These are phyloP conservation scores for Exophiala bonariae DNA, from an alignment of 2,329 filamentous ascomycete genomes.

Conservation along the genomic window DNA sequence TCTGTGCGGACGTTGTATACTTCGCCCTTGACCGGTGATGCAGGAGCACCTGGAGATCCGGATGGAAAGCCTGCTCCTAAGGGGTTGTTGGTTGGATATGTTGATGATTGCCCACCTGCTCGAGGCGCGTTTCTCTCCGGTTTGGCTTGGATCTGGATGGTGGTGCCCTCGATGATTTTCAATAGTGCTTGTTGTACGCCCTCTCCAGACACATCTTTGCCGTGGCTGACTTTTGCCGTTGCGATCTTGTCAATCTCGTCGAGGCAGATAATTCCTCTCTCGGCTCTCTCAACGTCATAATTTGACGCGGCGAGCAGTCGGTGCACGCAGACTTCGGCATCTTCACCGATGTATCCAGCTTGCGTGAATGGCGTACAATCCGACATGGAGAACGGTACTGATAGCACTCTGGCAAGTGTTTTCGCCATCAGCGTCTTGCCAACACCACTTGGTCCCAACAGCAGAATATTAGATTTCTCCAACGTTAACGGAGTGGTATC, in stretches of 20 bases:
- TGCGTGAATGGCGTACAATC: conserved; percentile 96
- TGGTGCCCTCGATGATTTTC: conserved; percentile 95
- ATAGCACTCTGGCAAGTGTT: conserved; percentile 87
- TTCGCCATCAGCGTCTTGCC: conserved; percentile 94
- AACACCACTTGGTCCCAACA: conserved; percentile 89
- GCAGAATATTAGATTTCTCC: conserved; percentile 91
- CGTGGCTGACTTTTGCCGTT: conserved; percentile 79
- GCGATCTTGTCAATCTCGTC: conserved; percentile 99
- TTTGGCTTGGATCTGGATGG: conserved; percentile 87
- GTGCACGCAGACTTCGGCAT: conserved; percentile 94
- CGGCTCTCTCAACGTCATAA: conserved; percentile 79
- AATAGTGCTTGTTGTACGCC: conserved; percentile 94
- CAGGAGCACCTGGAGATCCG: conserved; percentile 32
- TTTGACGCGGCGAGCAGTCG: conserved; percentile 85
- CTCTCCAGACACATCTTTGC: conserved; percentile 92
- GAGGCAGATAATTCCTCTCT: conserved; percentile 90
- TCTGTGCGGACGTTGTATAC: conserved; percentile 80
- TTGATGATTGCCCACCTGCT: conserved; percentile 37
- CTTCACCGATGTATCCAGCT: conserved; percentile 95
- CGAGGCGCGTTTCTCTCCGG: conserved; percentile 45
- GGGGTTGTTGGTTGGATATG: conserved; percentile 40
- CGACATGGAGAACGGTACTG: conserved; percentile 91
- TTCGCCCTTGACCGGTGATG: conserved; percentile 53
- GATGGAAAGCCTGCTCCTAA: conserved; percentile 32
- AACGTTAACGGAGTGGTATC: conserved; percentile 68